Conservation (phyloP, 495 filamentous ascomycete genomes). For the Sabuloglossum arenarium region DNA sequence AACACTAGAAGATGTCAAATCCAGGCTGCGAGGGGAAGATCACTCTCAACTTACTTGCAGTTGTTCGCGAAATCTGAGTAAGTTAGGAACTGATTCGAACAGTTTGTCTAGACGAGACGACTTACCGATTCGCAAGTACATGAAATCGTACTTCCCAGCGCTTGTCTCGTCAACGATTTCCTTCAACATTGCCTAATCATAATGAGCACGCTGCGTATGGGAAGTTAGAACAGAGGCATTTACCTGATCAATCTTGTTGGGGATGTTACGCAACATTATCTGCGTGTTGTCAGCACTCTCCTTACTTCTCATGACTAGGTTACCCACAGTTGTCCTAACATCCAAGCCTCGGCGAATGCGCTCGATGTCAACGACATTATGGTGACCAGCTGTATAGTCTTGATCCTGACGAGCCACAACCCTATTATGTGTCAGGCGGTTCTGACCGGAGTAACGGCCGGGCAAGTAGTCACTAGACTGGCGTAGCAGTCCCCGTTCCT, state of each 20-base stretch:
- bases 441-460: background rate
- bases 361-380: conserved; percentile 45
- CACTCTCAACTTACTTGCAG: conserved; percentile 49
- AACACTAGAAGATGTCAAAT: conserved; percentile 37
- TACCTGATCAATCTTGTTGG: conserved; percentile 70
- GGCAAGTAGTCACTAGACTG: background rate
- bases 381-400: conserved; percentile 21
- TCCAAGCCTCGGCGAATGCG: conserved; percentile 45
- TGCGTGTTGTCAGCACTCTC: conserved; percentile 20
- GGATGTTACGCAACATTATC: conserved; percentile 95
- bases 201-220: conserved; percentile 2
- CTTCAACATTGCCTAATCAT: conserved; percentile 40
- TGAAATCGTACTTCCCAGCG: conserved; percentile 72
- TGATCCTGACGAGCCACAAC: conserved; percentile 8
- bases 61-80: conserved; percentile 56
- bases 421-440: background rate
- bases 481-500: conserved; percentile 12
- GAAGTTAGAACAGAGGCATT: conserved; percentile 1
- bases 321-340: conserved; percentile 49
- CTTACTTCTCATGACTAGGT: background rate
- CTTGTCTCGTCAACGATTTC: conserved; percentile 57
- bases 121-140: conserved; percentile 75
- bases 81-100: background rate
- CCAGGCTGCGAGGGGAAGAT: background rate
- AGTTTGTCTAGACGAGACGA: background rate